These are phyloP conservation scores for Musa troglodytarum DNA, from an alignment of 176 grass and related monocot genomes.

Conservation along the genomic window DNA sequence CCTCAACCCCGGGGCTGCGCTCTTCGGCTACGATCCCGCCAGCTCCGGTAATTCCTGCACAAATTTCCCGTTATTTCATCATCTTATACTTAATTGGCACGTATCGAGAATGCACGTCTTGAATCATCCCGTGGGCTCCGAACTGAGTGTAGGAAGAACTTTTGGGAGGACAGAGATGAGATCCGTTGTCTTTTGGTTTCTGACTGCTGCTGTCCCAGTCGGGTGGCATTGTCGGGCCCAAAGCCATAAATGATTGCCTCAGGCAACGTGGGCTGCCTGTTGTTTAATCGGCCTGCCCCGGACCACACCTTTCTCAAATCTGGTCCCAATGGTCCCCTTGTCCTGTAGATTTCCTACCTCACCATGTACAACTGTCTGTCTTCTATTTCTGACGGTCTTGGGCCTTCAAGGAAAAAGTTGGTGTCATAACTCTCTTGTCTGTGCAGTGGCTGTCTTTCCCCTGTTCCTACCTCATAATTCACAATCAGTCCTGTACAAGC, in stretches of 20 bases:
- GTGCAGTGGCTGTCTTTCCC: neutral
- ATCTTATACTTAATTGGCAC: neutral
- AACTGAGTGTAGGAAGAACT: neutral
- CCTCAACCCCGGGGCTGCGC: constrained; percentile 37
- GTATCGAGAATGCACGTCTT: neutral
- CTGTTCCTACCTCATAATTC: neutral
- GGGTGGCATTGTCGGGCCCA: neutral
- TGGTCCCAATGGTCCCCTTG: neutral
- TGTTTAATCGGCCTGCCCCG: constrained; percentile 5
- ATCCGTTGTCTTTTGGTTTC: neutral
- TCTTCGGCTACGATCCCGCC: constrained; percentile 53
- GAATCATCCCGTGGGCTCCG: constrained; percentile 3
- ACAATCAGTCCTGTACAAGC: neutral
- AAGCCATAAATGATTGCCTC: constrained; percentile 20
- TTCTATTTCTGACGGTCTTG: neutral
- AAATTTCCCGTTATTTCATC: constrained; percentile 9
- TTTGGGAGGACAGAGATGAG: neutral
- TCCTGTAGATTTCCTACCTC: neutral
- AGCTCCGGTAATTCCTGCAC: constrained; percentile 45
- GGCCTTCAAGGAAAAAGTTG: neutral
- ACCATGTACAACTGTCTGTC: neutral
- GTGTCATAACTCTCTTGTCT: neutral
- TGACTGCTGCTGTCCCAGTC: neutral
- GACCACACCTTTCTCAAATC: neutral
- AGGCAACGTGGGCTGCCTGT: neutral